phyloP scores from a whole-genome alignment of 2,329 filamentous ascomycete genomes.

The Colletotrichum musae region DNA sequence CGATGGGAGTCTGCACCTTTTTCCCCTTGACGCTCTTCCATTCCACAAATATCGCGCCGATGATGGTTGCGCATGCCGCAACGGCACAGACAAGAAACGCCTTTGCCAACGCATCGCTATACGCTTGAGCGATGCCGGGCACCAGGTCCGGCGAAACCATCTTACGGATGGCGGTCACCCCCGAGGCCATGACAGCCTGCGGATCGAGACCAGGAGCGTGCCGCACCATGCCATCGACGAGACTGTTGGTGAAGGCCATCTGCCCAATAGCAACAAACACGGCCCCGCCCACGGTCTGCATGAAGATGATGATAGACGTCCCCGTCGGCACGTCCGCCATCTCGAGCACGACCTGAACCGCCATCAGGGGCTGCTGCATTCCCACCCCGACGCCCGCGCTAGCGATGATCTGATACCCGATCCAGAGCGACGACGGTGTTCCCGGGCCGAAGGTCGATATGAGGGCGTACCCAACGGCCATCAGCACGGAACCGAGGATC shows the following conservation, averaged over 20 bases:
- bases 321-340: constrained; percentile 61
- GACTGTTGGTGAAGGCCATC: constrained; percentile 64
- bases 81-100: constrained; percentile 61
- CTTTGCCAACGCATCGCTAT: constrained; percentile 60
- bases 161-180: constrained; percentile 55
- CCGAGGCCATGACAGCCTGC: constrained; percentile 49
- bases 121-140: constrained; percentile 55
- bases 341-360: constrained; percentile 60
- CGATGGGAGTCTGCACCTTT: constrained; percentile 51
- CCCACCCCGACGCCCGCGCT: constrained; percentile 60
- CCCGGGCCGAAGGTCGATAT: constrained; percentile 56
- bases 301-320: constrained; percentile 62
- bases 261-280: constrained; percentile 68
- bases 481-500: constrained; percentile 52
- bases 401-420: constrained; percentile 60
- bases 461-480: constrained; percentile 56
- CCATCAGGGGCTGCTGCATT: constrained; percentile 61
- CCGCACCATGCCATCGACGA: constrained; percentile 55
- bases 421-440: constrained; percentile 55
- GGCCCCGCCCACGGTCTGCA: constrained; percentile 58
- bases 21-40: constrained; percentile 72
- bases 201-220: constrained; percentile 54
- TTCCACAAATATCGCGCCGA: constrained; percentile 61
- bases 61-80: constrained; percentile 59
- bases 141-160: constrained; percentile 49